Base-by-base conservation (phyloP, 345 rosid genomes). In the Salix arbutifolia region DNA sequence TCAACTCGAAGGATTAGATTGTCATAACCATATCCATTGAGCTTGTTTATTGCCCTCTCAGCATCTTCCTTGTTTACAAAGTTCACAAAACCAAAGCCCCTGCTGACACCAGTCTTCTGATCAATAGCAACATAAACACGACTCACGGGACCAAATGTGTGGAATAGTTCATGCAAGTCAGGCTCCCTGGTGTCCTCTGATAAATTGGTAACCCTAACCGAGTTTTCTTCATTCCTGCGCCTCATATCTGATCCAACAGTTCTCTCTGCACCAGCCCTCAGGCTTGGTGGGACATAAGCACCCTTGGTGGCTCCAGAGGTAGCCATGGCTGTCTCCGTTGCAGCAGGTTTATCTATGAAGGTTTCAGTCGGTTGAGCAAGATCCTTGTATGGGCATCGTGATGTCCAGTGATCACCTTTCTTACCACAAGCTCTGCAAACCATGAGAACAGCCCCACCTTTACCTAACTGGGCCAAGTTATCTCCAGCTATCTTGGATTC, bases 321-420 rank as follows among this genome's bases (percentile, higher is more conserved):
- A 78, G 91, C 76, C n/a, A 83, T 64, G 30, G 74, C 60, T 61
- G 88, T 40, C 46, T 89, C 97, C 26, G 90, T 76, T 31, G 80
- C 70, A 3, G 89, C 37, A 44, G 97, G 97, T 81, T 87, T 93
- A 42, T 95, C 97, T 0, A 79, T 44, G 42, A 88, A 90, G 40
- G 67, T 78, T 74, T 91, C 98, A 0, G 86, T 1, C 18, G 81
- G 89, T 61, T 79, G 77, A 67, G 93, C 94, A 19, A 92, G 94
- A 83, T 95, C 98, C 90, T 90, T 91, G 87, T 90, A 93, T 4
- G 97, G 96, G 65, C 98, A 91, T 75, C 91, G 85, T 11, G 94
- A 86, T 4, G 97, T 93, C 99, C 99, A 93, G 85, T 93, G 99
- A 69, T 93, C 97, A 71, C 94, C 96, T 83, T 91, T 92, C 89